These are phyloP conservation scores for Hygrophorus russula DNA, from an alignment of 768 basidiomycete species.

Conservation along the genomic window DNA sequence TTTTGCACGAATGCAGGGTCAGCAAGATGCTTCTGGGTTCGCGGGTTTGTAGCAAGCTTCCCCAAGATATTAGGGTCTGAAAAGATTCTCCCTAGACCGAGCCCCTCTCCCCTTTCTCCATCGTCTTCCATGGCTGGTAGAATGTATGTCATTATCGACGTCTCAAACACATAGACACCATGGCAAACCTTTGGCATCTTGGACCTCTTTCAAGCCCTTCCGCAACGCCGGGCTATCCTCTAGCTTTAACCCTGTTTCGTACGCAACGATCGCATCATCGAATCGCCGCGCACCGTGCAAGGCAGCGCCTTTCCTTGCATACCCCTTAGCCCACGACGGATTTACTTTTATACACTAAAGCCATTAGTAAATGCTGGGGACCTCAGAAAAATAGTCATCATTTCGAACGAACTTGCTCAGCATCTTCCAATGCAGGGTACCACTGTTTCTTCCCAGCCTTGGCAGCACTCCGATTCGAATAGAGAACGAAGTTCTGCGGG, in stretches of 20 bases:
- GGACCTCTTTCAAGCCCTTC: constrained; percentile 84
- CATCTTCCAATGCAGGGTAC: constrained; percentile 70
- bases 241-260: constrained; percentile 69
- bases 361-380: constrained; percentile 5
- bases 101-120: constrained; percentile 25
- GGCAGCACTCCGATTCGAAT: constrained; percentile 88
- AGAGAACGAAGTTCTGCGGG: constrained; percentile 77
- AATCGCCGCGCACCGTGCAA: constrained; percentile 73
- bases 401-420: constrained; percentile 66
- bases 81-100: constrained; percentile 70
- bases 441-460: constrained; percentile 79
- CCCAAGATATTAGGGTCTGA: constrained; percentile 71
- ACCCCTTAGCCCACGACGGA: constrained; percentile 82
- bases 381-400: constrained; percentile 5
- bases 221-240: constrained; percentile 76
- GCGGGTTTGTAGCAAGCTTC: constrained; percentile 81
- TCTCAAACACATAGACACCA: neutral
- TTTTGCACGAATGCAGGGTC: constrained; percentile 66
- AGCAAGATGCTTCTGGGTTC: constrained; percentile 71
- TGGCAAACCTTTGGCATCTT: constrained; percentile 64
- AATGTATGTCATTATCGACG: constrained; percentile 1
- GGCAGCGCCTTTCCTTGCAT: constrained; percentile 86
- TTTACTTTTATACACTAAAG: constrained; percentile 68
- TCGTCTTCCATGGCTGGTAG: neutral
- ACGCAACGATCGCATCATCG: constrained; percentile 76